These are phyloP conservation scores for maize (Zea mays) DNA, from an alignment of 176 grass and related monocot species.

Conservation along the genomic window Zm-B73-REFERENCE-NAM-5.0 NC_050099.1:168978001-168978500, in stretches of 20 bases:
- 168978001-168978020: slow-evolving; percentile 36
- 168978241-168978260: slow-evolving; percentile 56
- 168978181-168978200: slow-evolving; percentile 35
- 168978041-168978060: not conserved
- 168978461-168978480: slow-evolving; percentile 69
- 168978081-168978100: slow-evolving; percentile 63
- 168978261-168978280: slow-evolving; percentile 28
- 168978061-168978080: slow-evolving; percentile 42
- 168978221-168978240: slow-evolving; percentile 49
- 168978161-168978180: not conserved
- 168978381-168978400: not conserved
- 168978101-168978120: slow-evolving; percentile 64
- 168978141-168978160: not conserved
- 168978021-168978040: slow-evolving; percentile 12
- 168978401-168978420: too few relatives aligned
- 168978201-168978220: slow-evolving; percentile 41
- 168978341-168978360: slow-evolving; percentile 66
- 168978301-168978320: slow-evolving; percentile 35
- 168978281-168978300: slow-evolving; percentile 15
- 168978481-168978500: slow-evolving; percentile 35
- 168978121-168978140: slow-evolving; percentile 3
- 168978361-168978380: not conserved
- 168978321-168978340: slow-evolving; percentile 39
- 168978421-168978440: too few relatives aligned
- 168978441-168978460: too few relatives aligned